Evolutionary conservation across 1,139 yeast species (phyloP), one percentile per base, ranked within the genome.

Genomic region (Candida albicans): DNA sequence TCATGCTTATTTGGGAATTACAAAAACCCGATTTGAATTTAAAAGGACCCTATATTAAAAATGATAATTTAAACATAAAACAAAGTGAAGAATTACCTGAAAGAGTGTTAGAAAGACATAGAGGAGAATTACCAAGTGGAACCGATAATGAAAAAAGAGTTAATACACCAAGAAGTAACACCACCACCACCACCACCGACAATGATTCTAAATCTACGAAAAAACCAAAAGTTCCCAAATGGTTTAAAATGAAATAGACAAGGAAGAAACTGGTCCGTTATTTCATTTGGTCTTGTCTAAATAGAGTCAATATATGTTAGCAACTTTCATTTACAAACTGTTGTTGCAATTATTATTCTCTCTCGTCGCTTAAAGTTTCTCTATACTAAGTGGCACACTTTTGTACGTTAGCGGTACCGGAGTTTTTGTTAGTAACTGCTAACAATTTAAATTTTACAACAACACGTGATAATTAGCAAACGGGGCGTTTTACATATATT

Each of bases 1-100:
- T 68, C 3, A 50, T 66, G 9, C 56, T 73, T 32, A 65, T 73
- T 13, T 72, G 75, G 73, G 74, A 67, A 44, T 53, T 57, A 18
- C 39, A 34, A 11, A 45, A 45, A 11, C 28, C 32, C 4, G 51
- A 46, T 12, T 44, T 45, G 8, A 44, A 50, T 33, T 42, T 40
- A 6, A 39, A 40, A 38, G 70, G 65, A 0, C 68, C 65, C 12
- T 70, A 65, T 30, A 52, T 59, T 15, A 49, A 57, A 24, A 52
- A 54, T 10, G 54, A 49, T 2, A 47, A 56, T 5, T 48, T 47
- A 11, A 56, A 53, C 4, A 47, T 57, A 14, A 62, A 58, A 43
- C 50, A 50, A 9, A 57, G 61, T 31, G 54, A 53, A 25, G 72
- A 75, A 22, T 66, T 75, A 28, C 79, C 76, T 2, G 76, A 70